Percentiles rank a stretch among this genome's conserved stretches.
These are phyloP conservation scores for Zoysia pacifica DNA, from an alignment of 176 grass and related monocot genomes.

Conservation along the genomic window DNA sequence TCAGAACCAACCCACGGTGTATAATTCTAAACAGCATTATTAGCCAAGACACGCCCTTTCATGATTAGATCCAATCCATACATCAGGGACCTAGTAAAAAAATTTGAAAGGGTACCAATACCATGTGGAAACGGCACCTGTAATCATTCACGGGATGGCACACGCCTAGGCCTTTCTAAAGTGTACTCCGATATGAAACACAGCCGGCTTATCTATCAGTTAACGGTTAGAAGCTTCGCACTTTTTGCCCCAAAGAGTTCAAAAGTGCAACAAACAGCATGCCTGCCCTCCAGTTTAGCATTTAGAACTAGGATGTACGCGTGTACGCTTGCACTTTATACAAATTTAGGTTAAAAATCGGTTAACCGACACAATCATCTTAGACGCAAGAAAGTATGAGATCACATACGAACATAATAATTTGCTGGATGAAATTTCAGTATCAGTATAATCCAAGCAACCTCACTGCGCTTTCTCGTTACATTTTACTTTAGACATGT, in stretches of 20 bases:
- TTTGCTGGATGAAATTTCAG: not conserved
- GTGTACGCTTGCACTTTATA: not conserved
- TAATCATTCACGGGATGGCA: constrained; percentile 46
- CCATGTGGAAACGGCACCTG: constrained; percentile 51
- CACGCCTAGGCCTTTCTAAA: constrained; percentile 32
- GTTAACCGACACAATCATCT: not conserved
- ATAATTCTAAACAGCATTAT: not conserved
- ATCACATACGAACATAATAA: not conserved
- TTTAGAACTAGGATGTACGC: not conserved
- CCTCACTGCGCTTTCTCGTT: not conserved
- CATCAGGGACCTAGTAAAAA: constrained; percentile 23
- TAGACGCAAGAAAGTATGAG: not conserved
- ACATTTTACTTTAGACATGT: not conserved
- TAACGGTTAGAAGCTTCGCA: constrained; percentile 33
- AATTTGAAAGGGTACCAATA: constrained; percentile 13
- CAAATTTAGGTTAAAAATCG: not conserved
- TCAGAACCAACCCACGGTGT: constrained; percentile 11
- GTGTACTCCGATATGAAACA: constrained; percentile 15
- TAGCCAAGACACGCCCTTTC: constrained; percentile 42
- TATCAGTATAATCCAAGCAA: not conserved
- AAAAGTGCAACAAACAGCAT: not conserved
- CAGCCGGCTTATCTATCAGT: not conserved
- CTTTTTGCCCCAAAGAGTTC: not conserved
- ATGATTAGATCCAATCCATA: constrained; percentile 56
- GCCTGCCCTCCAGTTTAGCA: not conserved